Evolutionary conservation across 768 basidiomycete genomes (phyloP).

Genomic region (Rhodotorula diobovata): DNA sequence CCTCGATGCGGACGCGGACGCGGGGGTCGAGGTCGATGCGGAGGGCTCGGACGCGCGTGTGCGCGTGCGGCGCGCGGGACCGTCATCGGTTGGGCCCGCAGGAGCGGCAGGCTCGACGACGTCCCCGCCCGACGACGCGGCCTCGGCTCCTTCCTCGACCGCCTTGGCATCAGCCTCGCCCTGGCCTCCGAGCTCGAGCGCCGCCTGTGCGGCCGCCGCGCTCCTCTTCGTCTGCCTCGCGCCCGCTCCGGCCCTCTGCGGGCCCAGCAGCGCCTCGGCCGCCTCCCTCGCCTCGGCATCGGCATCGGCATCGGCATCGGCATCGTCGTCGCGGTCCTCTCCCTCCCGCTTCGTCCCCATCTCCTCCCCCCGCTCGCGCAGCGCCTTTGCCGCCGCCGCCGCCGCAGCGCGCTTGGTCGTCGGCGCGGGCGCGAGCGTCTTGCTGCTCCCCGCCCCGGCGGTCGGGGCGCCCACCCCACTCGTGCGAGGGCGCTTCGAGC

Average conservation of each 20-base stretch:
- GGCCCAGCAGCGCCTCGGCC: too few relatives aligned
- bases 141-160: background rate
- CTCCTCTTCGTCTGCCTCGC: background rate
- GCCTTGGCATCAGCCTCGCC: background rate
- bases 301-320: too few relatives aligned
- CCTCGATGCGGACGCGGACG: background rate
- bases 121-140: too few relatives aligned
- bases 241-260: background rate
- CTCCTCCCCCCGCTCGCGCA: background rate
- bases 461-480: background rate
- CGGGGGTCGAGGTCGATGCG: background rate
- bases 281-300: background rate
- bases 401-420: slow-evolving; percentile 3
- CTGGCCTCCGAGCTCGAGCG: background rate
- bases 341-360: background rate
- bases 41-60: background rate
- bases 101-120: background rate
- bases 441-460: too few relatives aligned
- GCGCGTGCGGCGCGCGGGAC: background rate
- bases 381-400: background rate
- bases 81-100: background rate
- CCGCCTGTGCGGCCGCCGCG: background rate
- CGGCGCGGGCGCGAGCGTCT: background rate
- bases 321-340: background rate
- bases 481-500: background rate